Percentiles rank a stretch among this genome's conserved stretches.
These are phyloP conservation scores for Boletellus deceptivus DNA, from an alignment of 1,284 basidiomycete genomes.

Conservation along the genomic window DNA sequence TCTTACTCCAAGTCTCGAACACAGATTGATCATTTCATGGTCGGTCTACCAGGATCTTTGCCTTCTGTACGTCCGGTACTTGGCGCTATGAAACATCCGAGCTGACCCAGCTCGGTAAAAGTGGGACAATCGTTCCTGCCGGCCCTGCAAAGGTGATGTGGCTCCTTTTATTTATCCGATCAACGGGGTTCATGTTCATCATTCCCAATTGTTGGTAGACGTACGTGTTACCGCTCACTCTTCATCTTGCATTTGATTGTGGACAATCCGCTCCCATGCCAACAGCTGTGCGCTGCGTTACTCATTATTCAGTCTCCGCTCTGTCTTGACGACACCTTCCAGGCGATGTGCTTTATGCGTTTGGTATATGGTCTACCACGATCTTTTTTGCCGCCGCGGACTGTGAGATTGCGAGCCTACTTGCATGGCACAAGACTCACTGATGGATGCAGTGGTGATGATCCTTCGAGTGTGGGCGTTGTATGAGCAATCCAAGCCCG, in stretches of 20 bases:
- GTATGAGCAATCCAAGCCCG: neutral
- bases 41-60: neutral
- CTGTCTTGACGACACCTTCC: neutral
- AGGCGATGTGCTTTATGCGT: neutral
- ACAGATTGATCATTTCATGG: neutral
- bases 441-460: neutral
- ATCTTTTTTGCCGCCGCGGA: neutral
- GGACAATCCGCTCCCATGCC: no score
- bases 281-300: no score
- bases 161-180: neutral
- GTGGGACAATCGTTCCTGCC: neutral
- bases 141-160: neutral
- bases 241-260: neutral
- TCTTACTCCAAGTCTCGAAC: neutral
- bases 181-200: no score
- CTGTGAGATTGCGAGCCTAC: neutral
- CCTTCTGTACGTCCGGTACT: neutral
- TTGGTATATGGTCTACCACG: neutral
- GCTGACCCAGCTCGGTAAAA: neutral
- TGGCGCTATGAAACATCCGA: neutral
- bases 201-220: neutral
- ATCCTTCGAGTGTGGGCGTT: neutral
- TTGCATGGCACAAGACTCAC: neutral
- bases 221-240: neutral
- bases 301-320: neutral